Conservation (phyloP, 768 basidiomycete genomes). For the Cyathus striatus region DNA sequence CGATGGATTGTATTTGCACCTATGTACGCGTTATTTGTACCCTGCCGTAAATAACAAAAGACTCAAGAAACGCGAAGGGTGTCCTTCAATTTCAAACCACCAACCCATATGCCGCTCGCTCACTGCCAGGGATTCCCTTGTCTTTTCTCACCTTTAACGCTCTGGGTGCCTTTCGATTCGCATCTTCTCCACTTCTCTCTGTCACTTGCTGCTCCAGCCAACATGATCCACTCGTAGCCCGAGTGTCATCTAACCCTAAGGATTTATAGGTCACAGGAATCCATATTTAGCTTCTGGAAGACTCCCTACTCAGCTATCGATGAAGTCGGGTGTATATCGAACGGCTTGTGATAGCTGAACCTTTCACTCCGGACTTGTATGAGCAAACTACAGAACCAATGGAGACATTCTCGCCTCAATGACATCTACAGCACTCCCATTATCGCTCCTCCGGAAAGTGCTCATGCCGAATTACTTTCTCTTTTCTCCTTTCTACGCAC, state of each 20-base stretch:
- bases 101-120: constrained; percentile 8
- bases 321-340: too few relatives aligned
- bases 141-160: constrained; percentile 39
- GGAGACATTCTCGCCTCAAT: constrained; percentile 22
- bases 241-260: constrained; percentile 65
- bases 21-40: constrained; percentile 19
- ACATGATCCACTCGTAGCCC: constrained; percentile 39
- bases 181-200: constrained; percentile 26
- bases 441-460: constrained; percentile 54
- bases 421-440: constrained; percentile 29
- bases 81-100: constrained; percentile 7
- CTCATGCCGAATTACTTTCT: constrained; percentile 16
- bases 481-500: constrained; percentile 26
- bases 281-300: constrained; percentile 25
- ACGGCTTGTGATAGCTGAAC: constrained; percentile 11
- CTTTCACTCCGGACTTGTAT: too few relatives aligned
- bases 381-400: too few relatives aligned
- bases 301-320: constrained; percentile 15
- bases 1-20: constrained; percentile 11
- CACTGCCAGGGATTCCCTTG: constrained; percentile 9
- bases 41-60: constrained; percentile 1
- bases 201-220: constrained; percentile 41
- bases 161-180: constrained; percentile 41
- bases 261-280: constrained; percentile 26
- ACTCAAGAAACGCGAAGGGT: neutral